Evolutionary conservation across 1,284 basidiomycete genomes (phyloP), one percentile per base, ranked within the genome.

Genomic region (Meripilus lineatus): DNA sequence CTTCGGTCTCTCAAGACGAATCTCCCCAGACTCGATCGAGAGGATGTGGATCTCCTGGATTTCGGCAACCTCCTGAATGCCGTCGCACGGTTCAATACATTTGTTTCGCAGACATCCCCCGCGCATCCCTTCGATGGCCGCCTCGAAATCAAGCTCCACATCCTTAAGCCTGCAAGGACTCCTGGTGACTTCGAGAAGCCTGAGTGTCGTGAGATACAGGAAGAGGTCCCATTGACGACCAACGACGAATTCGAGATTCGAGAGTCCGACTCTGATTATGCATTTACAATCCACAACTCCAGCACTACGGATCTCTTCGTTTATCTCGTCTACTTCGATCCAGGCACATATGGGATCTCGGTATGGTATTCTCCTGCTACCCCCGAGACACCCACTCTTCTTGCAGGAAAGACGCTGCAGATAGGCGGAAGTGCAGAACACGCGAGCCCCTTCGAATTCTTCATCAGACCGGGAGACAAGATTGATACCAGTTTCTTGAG

Each of bases 281-380:
- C 45, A 11, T 47, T 50, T 35, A 34, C 47, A 17, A 35, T 50
- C 22, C 35, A 28, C 11, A 50, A 44, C 41, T 18, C 28, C 22
- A 14, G 17, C 7, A 7, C 40, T 1, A 33, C 26, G 11, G 23
- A 34, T 14, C 41, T 50, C 7, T 50, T 40, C 26, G 30, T 40
- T 7, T 34, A 50, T 32, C 21, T 47, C 15, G 17, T 42, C 17
- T 50, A 44, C 25, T 50, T 50, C 33, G 48, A 50, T 33, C 48
- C 48, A 11, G 33, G 33, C 21, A 50, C 48, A 21, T 50, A 50
- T 28, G 22, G 36, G 20, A 45, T 50, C 23, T 24, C 17, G 18
- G 17, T 34, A 8, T 50, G 48, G 40, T 50, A 50, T 42, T 38
- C 21, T 14, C 32, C 45, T 4, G 22, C 35, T 22, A 45, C 46